Evolutionary conservation across 805 yeast species (phyloP).

Genomic region (Debaryomyces castellii): DNA sequence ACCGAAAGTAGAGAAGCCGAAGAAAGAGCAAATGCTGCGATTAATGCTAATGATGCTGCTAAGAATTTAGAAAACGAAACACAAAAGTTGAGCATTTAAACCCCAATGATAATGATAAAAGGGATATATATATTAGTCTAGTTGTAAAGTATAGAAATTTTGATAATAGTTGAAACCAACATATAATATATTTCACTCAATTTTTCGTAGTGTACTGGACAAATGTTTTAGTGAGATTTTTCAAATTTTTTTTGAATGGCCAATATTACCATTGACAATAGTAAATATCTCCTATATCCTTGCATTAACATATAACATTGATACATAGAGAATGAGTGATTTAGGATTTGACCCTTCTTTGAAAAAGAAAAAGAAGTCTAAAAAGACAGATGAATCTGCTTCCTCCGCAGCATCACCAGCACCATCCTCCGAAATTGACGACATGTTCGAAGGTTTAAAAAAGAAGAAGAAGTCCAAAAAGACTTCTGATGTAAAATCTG

Average conservation of each 20-base stretch:
- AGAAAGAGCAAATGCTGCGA: slow-evolving; percentile 26
- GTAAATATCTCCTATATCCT: slow-evolving; percentile 1
- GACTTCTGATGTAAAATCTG: slow-evolving; percentile 23
- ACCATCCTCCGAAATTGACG: slow-evolving; percentile 46
- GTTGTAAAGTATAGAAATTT: background rate
- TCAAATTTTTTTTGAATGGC: slow-evolving; percentile 1
- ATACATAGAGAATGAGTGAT: slow-evolving; percentile 35
- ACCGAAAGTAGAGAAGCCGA: slow-evolving; percentile 45
- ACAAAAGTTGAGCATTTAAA: slow-evolving; percentile 22
- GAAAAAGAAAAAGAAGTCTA: slow-evolving; percentile 76
- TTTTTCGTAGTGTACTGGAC: background rate
- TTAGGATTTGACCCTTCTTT: slow-evolving; percentile 73
- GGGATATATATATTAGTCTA: background rate
- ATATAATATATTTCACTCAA: background rate
- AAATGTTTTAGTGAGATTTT: background rate
- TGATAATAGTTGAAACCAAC: background rate
- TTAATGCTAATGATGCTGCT: slow-evolving; percentile 52
- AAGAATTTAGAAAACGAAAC: slow-evolving; percentile 32
- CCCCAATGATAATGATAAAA: too few species aligned
- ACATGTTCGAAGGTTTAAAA: slow-evolving; percentile 69
- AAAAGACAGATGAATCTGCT: slow-evolving; percentile 37
- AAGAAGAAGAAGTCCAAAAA: slow-evolving; percentile 75
- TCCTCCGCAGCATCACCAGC: slow-evolving; percentile 21
- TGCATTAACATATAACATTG: background rate
- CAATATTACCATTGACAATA: background rate